Base-by-base conservation (phyloP, 73 alveolate genomes). In the Stentor roeselii region DNA sequence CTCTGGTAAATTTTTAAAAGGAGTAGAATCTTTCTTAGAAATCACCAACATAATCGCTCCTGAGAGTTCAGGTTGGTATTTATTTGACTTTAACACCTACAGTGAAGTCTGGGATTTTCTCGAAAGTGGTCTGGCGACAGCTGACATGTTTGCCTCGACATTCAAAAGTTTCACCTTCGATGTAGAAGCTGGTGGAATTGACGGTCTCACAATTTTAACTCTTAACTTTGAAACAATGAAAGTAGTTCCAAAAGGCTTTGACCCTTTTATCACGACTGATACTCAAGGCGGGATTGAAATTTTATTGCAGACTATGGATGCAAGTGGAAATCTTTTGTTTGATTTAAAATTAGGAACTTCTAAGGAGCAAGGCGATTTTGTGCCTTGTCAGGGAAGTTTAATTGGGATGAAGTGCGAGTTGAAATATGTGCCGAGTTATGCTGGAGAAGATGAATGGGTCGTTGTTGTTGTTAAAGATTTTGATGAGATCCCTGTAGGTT, bases 51-150 rank as follows among this genome's bases (percentile, higher is more conserved):
- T 67, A 30, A n/a, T n/a, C 14, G 76, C 84, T 39, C 84, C 84
- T 21, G 42, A 76, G 32, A 35, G 60, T 1, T 37, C 75, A 39
- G 84, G 84, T 3, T 15, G 39, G 36, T 76, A 76, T 41, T 27
- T 76, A 21, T 76, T 76, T 76, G 67, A 76, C 34, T 39, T 76
- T 40, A 76, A 76, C 59, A 76, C 84, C 21, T 76, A 76, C 39
- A 76, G 74, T 2, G 60, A 14, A 37, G 60, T 76, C 32, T 37
- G 84, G 74, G 39, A 32, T 76, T 41, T 76, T 76, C 67, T 76
- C 6, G 84, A 76, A 76, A 39, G 75, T 39, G 60, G 84, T 40
- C 6, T 40, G 15, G 84, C 78, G n/a, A 37, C 84, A 36, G 75
- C 74, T 21, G 6, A 1, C n/a, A 41, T 76, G 74, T 78, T n/a